These are phyloP conservation scores for Marsdenia floribunda DNA, from an alignment of 257 asterid genomes.

Conservation along the genomic window DNA sequence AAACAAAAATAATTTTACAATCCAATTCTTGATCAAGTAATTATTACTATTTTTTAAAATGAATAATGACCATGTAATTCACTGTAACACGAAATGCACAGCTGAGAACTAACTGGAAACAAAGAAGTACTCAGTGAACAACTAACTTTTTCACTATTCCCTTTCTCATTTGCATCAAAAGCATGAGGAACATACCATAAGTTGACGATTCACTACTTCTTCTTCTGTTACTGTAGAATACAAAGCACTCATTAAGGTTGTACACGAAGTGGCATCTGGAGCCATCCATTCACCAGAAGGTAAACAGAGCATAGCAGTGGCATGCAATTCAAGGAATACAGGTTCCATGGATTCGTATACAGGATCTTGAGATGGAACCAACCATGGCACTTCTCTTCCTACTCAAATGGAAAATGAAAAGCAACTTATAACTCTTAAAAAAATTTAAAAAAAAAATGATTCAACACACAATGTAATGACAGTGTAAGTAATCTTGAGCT, in stretches of 20 bases:
- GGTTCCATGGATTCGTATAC: constrained; percentile 53
- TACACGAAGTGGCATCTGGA: constrained; percentile 84
- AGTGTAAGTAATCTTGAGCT: neutral
- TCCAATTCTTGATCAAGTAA: neutral
- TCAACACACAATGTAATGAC: neutral
- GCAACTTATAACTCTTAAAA: neutral
- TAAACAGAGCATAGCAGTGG: constrained; percentile 66
- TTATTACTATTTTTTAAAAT: no score
- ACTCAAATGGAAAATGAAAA: constrained; percentile 18
- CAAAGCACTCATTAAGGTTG: constrained; percentile 78
- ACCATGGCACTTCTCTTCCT: constrained; percentile 78
- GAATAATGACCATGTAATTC: neutral
- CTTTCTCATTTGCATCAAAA: neutral
- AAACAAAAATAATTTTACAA: neutral
- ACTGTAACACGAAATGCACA: neutral
- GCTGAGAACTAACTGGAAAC: constrained; percentile 7
- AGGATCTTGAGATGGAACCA: constrained; percentile 73
- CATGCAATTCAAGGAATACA: constrained; percentile 79
- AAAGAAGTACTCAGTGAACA: neutral
- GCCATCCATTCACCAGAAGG: constrained; percentile 87
- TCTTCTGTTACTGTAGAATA: constrained; percentile 79
- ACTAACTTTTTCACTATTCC: neutral
- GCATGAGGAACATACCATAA: constrained; percentile 54
- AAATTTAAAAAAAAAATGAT: neutral
- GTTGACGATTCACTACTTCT: constrained; percentile 64